Conservation (phyloP, 1,139 yeast species). For the Saccharomycopsis crataegensis region DNA sequence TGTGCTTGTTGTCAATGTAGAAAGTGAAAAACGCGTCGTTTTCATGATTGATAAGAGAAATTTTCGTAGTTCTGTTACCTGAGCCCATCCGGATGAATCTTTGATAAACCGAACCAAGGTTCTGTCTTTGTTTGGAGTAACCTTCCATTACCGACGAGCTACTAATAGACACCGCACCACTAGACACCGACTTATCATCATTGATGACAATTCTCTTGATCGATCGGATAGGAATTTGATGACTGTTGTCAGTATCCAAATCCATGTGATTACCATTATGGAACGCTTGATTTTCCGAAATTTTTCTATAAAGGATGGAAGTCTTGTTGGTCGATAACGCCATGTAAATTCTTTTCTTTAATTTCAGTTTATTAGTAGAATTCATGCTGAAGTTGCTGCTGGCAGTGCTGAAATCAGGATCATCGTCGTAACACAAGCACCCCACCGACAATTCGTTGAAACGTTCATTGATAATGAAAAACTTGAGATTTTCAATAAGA, state of each 20-base stretch:
- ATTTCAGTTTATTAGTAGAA: background rate
- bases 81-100: background rate
- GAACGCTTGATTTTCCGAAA: background rate
- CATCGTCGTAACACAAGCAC: background rate
- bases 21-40: background rate
- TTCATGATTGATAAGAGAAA: background rate
- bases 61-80: background rate
- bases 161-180: too few relatives aligned
- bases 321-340: conserved; percentile 4
- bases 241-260: conserved; percentile 1
- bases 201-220: conserved; percentile 6
- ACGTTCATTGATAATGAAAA: conserved; percentile 8
- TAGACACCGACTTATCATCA: background rate
- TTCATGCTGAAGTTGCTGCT: background rate
- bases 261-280: background rate
- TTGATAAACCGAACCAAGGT: background rate
- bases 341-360: background rate
- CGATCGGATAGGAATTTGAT: background rate
- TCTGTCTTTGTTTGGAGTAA: too few relatives aligned
- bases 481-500: conserved; percentile 8
- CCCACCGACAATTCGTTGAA: conserved; percentile 10
- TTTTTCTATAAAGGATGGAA: conserved; percentile 1
- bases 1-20: conserved; percentile 7
- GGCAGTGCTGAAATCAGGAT: background rate
- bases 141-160: too few relatives aligned